Percentiles rank a stretch among this genome's conserved stretches.
Conservation (phyloP, 2,329 filamentous ascomycete species). For the Pseudogymnoascus sp. region DNA sequence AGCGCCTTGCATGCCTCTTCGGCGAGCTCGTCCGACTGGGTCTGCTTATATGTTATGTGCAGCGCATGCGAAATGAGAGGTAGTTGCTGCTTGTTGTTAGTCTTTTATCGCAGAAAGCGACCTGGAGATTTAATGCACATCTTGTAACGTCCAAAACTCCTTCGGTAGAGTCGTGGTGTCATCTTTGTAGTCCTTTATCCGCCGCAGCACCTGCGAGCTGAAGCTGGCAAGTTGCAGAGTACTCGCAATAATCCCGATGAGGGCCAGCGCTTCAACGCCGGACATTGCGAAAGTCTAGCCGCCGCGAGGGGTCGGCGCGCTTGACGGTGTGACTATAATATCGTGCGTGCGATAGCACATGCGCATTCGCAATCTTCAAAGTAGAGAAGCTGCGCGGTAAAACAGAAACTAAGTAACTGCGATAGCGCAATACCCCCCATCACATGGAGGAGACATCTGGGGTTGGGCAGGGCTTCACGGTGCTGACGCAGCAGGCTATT, state of each 20-base stretch:
- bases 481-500: background rate
- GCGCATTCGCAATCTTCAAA: background rate
- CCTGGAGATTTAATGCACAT: background rate
- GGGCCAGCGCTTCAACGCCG: background rate
- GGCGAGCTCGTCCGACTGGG: background rate
- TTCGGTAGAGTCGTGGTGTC: background rate
- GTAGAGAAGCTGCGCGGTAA: background rate
- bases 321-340: background rate
- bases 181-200: conserved; percentile 2
- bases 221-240: background rate
- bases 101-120: background rate
- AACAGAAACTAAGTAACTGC: background rate
- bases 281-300: background rate
- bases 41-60: background rate
- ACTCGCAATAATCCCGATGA: background rate
- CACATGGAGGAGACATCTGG: background rate
- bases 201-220: background rate
- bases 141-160: background rate
- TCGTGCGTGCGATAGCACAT: background rate
- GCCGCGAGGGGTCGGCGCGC: background rate
- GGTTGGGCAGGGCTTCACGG: background rate
- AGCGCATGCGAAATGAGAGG: conserved; percentile 1
- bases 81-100: background rate
- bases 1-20: background rate
- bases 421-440: background rate